phyloP scores from a whole-genome alignment of 148 eudicot species.

The Cornus suecica region DNA sequence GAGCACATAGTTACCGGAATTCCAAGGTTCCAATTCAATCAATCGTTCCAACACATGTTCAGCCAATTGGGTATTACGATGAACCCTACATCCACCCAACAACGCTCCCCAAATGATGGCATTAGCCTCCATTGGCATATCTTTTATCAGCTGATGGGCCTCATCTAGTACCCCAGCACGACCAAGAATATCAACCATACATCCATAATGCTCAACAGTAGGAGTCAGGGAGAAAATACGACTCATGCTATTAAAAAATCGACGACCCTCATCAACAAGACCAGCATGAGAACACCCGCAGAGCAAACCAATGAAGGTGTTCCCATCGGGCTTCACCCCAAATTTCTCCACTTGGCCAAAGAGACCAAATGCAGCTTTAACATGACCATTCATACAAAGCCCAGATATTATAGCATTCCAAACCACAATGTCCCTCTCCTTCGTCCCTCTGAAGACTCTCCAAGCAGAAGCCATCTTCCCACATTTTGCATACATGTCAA shows the following conservation, averaged over 20 bases:
- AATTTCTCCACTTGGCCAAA: slow-evolving; percentile 46
- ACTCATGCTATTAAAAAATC: slow-evolving; percentile 35
- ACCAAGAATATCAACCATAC: slow-evolving; percentile 69
- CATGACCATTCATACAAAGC: slow-evolving; percentile 45
- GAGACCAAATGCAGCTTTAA: slow-evolving; percentile 37
- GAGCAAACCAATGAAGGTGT: slow-evolving; percentile 52
- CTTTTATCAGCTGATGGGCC: slow-evolving; percentile 37
- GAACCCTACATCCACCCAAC: slow-evolving; percentile 54
- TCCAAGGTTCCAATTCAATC: slow-evolving; percentile 50
- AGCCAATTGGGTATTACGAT: slow-evolving; percentile 45
- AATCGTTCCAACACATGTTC: slow-evolving; percentile 40
- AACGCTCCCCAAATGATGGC: slow-evolving; percentile 54
- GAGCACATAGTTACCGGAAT: slow-evolving; percentile 52
- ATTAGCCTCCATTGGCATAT: slow-evolving; percentile 53
- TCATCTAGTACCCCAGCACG: slow-evolving; percentile 50
- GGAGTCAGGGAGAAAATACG: slow-evolving; percentile 32
- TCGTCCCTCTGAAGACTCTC: slow-evolving; percentile 43
- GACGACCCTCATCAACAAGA: slow-evolving; percentile 45
- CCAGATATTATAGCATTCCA: slow-evolving; percentile 53
- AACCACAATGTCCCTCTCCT: slow-evolving; percentile 49
- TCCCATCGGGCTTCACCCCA: slow-evolving; percentile 42
- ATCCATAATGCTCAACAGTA: slow-evolving; percentile 53
- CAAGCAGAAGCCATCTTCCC: slow-evolving; percentile 47
- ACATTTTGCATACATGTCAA: slow-evolving; percentile 71
- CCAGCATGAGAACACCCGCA: slow-evolving; percentile 62